A percentile compares a stretch with the other conserved stretches of the same genome.
Evolutionary conservation across 75 land plant genomes (phyloP).

Genomic region (Larix kaempferi): DNA sequence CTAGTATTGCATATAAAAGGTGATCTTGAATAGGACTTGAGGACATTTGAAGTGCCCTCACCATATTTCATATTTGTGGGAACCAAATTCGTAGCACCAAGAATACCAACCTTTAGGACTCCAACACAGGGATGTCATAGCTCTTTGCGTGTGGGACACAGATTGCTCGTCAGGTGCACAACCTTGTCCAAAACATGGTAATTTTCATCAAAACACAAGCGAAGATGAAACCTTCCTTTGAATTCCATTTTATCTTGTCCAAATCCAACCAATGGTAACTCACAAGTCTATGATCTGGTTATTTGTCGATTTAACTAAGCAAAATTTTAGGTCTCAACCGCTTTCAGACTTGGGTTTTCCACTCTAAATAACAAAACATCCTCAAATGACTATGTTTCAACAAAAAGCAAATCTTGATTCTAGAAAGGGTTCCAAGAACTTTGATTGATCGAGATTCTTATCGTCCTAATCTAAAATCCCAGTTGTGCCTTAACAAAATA

Average conservation of each 20-base stretch:
- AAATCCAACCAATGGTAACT: slow-evolving; percentile 38
- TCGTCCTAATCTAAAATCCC: slow-evolving; percentile 48
- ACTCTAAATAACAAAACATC: slow-evolving; percentile 49
- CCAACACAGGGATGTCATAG: slow-evolving; percentile 61
- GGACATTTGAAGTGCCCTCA: slow-evolving; percentile 21
- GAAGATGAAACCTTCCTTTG: slow-evolving; percentile 46
- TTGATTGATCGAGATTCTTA: slow-evolving; percentile 16
- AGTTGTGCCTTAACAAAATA: slow-evolving; percentile 39
- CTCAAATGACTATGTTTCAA: slow-evolving; percentile 94
- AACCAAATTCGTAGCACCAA: slow-evolving; percentile 52
- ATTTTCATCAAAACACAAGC: slow-evolving; percentile 51
- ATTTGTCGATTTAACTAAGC: slow-evolving; percentile 23
- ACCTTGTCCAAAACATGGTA: slow-evolving; percentile 79
- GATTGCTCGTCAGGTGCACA: slow-evolving; percentile 61
- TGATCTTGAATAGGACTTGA: too few species aligned
- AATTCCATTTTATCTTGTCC: slow-evolving; percentile 38
- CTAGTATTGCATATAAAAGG: too few species aligned
- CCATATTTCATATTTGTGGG: slow-evolving; percentile 46
- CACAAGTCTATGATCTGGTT: slow-evolving; percentile 40
- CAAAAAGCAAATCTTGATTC: slow-evolving; percentile 82
- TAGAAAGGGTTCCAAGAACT: slow-evolving; percentile 45
- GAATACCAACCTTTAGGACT: slow-evolving; percentile 48
- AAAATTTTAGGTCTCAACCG: slow-evolving; percentile 31
- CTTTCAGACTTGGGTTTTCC: slow-evolving; percentile 35
- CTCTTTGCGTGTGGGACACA: slow-evolving; percentile 51